These are phyloP conservation scores for Sporothrix protearum DNA, from an alignment of 2,329 filamentous ascomycete genomes.

Conservation along the genomic window DNA sequence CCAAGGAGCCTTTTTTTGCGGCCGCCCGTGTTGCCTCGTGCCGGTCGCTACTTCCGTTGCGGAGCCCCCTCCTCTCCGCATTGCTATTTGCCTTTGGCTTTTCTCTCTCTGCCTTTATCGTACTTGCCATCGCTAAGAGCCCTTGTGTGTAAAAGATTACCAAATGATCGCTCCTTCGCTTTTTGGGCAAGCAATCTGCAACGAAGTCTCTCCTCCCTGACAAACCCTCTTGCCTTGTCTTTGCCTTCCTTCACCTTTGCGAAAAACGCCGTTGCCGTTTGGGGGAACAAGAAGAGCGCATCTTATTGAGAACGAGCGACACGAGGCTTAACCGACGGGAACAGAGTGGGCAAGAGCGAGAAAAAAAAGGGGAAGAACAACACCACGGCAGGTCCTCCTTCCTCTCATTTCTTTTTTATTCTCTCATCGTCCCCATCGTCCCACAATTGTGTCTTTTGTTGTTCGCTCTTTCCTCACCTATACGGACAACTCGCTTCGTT, in stretches of 20 bases:
- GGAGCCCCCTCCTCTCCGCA: constrained; percentile 11
- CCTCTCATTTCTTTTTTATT: neutral
- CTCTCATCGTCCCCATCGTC: neutral
- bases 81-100: neutral
- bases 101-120: neutral
- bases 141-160: neutral
- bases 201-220: neutral
- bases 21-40: constrained; percentile 15
- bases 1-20: neutral
- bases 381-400: neutral
- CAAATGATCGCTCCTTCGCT: neutral
- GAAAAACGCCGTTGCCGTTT: neutral
- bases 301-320: neutral
- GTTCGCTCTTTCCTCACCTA: neutral
- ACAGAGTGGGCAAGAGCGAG: neutral
- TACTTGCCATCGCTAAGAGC: neutral
- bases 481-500: neutral
- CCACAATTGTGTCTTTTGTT: neutral
- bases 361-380: neutral
- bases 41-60: constrained; percentile 14
- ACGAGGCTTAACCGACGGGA: neutral
- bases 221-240: neutral
- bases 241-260: neutral
- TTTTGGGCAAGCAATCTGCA: neutral
- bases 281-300: neutral